Base-by-base conservation (phyloP, 164 flowering plant genomes). In the Stephania yunnanensis region DNA sequence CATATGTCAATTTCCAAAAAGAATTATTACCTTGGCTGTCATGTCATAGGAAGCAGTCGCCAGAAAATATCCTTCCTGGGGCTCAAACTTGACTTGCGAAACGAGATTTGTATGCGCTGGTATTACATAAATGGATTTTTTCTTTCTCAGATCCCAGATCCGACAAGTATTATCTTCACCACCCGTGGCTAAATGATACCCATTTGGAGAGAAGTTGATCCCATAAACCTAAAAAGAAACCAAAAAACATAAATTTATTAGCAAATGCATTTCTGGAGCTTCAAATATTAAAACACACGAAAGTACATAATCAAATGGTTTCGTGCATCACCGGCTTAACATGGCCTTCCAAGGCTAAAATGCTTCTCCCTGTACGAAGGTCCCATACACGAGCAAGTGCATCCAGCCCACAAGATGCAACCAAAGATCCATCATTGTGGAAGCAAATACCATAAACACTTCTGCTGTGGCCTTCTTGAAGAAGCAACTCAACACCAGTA, bases 381-480 rank as follows among this genome's bases (percentile, higher is more conserved):
- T 96, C 99, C 99, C 98, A 96, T 48, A 96, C 97, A 77, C 99
- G 93, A 68, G 92, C 90, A 81, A 96, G 90, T 53, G 99, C 80
- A 87, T 96, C 99, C 55, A 94, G 81, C 50, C 98, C 99, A 82
- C 95, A 92, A 63, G 99, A 92, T 73, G 96, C 97, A 30, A 79
- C 97, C 70, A 96, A 79, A 58, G 99, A 92, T 68, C 99, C 99
- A 89, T 96, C 99, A 71, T 64, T 85, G 80, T 96, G 97, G 82
- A 96, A 96, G 75, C 87, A 83, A 69, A 96, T 76, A 58, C 95
- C 94, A 77, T 94, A 96, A 46, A 96, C 88, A 78, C 97, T 88
- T 78, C 98, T 83, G 78, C 98, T 94, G 74, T 96, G 99, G 48
- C 99, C 99, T 89, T 96, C 99, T 85, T 96, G 99, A 70, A 94